phyloP scores from a whole-genome alignment of 2,329 filamentous ascomycete species.

The Pezicula carpinea region DNA sequence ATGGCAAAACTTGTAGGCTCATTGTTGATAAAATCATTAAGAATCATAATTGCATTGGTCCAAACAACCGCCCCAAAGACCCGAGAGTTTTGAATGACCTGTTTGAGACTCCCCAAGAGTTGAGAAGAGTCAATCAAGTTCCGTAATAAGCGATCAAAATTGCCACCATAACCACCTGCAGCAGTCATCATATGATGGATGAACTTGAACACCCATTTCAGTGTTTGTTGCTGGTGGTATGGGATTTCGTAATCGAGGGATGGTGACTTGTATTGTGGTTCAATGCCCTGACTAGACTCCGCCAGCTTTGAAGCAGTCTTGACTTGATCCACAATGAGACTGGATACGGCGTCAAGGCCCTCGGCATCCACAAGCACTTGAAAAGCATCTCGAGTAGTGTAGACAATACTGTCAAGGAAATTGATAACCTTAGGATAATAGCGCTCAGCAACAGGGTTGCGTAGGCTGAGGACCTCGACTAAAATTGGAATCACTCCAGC shows the following conservation, averaged over 20 bases:
- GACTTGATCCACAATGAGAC: slow-evolving; percentile 77
- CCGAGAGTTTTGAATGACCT: slow-evolving; percentile 74
- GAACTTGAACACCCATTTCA: slow-evolving; percentile 94
- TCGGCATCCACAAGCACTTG: slow-evolving; percentile 75
- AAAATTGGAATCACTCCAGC: slow-evolving; percentile 87
- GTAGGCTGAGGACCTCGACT: slow-evolving; percentile 79
- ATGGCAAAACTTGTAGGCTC: slow-evolving; percentile 96
- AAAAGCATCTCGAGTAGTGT: slow-evolving; percentile 80
- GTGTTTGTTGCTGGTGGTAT: slow-evolving; percentile 86
- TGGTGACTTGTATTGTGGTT: slow-evolving; percentile 67
- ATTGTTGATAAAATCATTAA: slow-evolving; percentile 97
- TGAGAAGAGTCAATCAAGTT: slow-evolving; percentile 93
- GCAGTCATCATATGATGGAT: slow-evolving; percentile 92
- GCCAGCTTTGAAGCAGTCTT: slow-evolving; percentile 62
- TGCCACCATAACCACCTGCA: slow-evolving; percentile 64
- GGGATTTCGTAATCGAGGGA: slow-evolving; percentile 91
- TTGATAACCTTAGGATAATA: slow-evolving; percentile 79
- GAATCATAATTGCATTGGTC: slow-evolving; percentile 87
- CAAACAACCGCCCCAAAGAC: slow-evolving; percentile 90
- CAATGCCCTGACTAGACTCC: slow-evolving; percentile 67
- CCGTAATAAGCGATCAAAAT: slow-evolving; percentile 82
- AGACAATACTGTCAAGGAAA: slow-evolving; percentile 85
- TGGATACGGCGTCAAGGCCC: slow-evolving; percentile 86
- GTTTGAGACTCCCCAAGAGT: slow-evolving; percentile 71
- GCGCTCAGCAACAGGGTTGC: slow-evolving; percentile 75